Evolutionary conservation across 163 green algal genomes (phyloP), one percentile per base, ranked within the genome.

Genomic region (Smithsoniella earleae): DNA sequence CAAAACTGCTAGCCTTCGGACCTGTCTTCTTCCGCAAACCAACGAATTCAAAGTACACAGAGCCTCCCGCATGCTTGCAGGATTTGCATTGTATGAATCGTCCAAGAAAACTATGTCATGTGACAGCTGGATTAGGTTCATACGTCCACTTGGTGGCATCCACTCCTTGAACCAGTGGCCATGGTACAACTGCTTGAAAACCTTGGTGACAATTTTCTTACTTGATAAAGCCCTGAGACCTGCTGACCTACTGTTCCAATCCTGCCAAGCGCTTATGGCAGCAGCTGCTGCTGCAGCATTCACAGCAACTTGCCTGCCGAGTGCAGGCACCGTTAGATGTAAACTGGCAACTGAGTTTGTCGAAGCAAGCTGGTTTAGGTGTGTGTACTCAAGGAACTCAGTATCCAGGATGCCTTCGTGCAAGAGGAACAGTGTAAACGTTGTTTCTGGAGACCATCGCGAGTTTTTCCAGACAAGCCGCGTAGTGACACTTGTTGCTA

Each of bases 41-140:
- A n/a, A n/a, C n/a, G n/a, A n/a, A n/a, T n/a, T n/a, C n/a, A n/a
- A n/a, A 43, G 58, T 69, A 16, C 43, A 25, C 58, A 69, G 58
- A 3, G 58, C 1, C 20, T 30, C 40, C 16, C 40, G 6, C n/a
- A 69, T 34, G 58, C 58, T 69, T 69, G 58, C 58, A 28, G 58
- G 58, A 3, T 69, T 33, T 34, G 58, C 58, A 38, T 69, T 69
- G 25, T 69, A 69, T n/a, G 16, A 45, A 13, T 69, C 58, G 43
- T 69, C 58, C 31, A 69, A n/a, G 5, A 69, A 8, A 13, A 69
- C 4, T 3, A 69, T 0, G 22, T 69, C 8, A 4, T 69, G 5
- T 25, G 22, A 20, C 0, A 69, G 10, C 27, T 69, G 58, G 25
- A 45, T 30, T 13, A 69, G 18, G 1, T 5, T 43, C 58, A 69